A percentile compares a stretch with the other conserved stretches of the same genome.
phyloP scores from a whole-genome alignment of 805 yeast species.

The Teunomyces aglyptinius region DNA sequence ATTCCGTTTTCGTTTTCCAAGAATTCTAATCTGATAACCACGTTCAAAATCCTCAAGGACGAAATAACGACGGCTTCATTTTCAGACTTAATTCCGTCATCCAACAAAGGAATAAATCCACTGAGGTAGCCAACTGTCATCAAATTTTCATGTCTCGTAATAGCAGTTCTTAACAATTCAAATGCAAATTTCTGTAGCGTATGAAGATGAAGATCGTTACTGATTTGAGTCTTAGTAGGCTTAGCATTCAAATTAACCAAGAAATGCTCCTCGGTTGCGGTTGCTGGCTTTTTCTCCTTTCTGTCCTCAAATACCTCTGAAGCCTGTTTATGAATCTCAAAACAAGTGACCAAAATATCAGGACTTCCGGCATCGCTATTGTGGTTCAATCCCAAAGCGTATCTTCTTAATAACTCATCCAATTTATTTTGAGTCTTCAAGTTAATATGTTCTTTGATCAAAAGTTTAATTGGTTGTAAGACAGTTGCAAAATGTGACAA shows the following conservation, averaged over 20 bases:
- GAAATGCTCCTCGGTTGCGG: conserved; percentile 59
- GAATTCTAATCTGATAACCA: conserved; percentile 62
- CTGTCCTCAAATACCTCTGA: conserved; percentile 16
- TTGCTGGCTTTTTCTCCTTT: conserved; percentile 25
- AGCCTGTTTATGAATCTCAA: conserved; percentile 65
- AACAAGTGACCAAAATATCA: conserved; percentile 67
- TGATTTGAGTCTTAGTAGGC: conserved; percentile 51
- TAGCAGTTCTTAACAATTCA: conserved; percentile 70
- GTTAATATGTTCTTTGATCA: conserved; percentile 61
- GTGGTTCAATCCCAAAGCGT: conserved; percentile 73
- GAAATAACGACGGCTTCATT: conserved; percentile 77
- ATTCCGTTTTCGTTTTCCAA: conserved; percentile 48
- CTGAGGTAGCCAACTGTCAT: conserved; percentile 58
- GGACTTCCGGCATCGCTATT: conserved; percentile 58
- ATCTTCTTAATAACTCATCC: conserved; percentile 74
- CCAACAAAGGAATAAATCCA: conserved; percentile 75
- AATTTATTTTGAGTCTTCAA: conserved; percentile 69
- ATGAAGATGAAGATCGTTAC: conserved; percentile 53
- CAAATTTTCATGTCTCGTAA: conserved; percentile 60
- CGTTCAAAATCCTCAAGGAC: conserved; percentile 59
- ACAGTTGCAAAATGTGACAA: conserved; percentile 56
- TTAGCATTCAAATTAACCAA: conserved; percentile 69
- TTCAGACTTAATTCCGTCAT: conserved; percentile 56
- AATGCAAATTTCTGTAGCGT: conserved; percentile 74
- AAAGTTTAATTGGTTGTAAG: conserved; percentile 64